A percentile compares a stretch with the other conserved stretches of the same genome.
Conservation (phyloP, 2,329 filamentous ascomycete genomes). For the Macrophomina pseudophaseolina region DNA sequence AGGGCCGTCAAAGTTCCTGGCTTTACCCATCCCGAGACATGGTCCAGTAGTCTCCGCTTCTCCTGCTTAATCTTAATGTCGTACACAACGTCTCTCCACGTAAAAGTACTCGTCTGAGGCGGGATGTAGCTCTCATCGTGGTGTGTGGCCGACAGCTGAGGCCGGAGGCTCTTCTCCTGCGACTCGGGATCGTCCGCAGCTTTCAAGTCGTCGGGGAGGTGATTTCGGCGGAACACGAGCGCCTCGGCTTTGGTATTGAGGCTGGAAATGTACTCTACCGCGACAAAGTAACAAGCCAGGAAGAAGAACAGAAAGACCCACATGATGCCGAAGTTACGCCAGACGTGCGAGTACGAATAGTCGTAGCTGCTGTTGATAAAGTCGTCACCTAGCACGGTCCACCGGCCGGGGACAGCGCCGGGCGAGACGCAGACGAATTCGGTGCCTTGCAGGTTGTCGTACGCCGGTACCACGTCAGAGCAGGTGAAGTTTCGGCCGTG, state of each 20-base stretch:
- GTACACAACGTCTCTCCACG: slow-evolving; percentile 60
- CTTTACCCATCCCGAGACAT: slow-evolving; percentile 61
- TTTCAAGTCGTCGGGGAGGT: slow-evolving; percentile 49
- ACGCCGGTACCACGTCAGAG: slow-evolving; percentile 44
- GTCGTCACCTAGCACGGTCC: slow-evolving; percentile 46
- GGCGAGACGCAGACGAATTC: slow-evolving; percentile 54
- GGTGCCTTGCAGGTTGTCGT: neutral
- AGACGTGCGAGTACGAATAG: slow-evolving; percentile 51
- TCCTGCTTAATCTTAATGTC: slow-evolving; percentile 59
- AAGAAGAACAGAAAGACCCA: slow-evolving; percentile 69
- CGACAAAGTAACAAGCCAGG: slow-evolving; percentile 66
- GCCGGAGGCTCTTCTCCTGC: slow-evolving; percentile 28
- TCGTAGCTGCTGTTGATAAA: slow-evolving; percentile 39
- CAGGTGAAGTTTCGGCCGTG: slow-evolving; percentile 40
- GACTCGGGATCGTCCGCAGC: slow-evolving; percentile 57
- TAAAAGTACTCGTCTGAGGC: slow-evolving; percentile 67
- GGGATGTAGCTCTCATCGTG: slow-evolving; percentile 38
- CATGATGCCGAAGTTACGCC: slow-evolving; percentile 72
- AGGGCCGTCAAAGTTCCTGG: slow-evolving; percentile 59
- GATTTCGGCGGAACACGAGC: slow-evolving; percentile 64
- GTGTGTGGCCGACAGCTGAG: neutral
- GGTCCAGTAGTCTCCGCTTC: slow-evolving; percentile 57
- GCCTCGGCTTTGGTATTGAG: slow-evolving; percentile 66
- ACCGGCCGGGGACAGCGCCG: slow-evolving; percentile 47
- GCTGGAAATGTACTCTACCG: slow-evolving; percentile 61